These are phyloP conservation scores for Pythium diclinum DNA, from an alignment of 352 stramenopile species.

Conservation along the genomic window DNA sequence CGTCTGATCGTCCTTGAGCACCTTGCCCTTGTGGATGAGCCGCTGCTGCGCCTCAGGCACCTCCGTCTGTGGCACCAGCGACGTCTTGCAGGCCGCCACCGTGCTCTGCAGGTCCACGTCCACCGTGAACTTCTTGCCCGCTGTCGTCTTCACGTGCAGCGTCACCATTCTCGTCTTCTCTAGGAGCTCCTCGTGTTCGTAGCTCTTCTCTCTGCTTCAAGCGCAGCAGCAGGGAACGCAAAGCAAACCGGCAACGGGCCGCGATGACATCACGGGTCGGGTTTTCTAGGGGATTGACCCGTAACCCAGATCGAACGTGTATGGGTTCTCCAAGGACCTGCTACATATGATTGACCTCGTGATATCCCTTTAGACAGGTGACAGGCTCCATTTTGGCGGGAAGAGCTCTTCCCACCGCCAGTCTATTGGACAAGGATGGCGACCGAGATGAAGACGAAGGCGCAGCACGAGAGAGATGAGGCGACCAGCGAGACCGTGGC, in stretches of 20 bases:
- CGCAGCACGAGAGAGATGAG: neutral
- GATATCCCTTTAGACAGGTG: conserved; percentile 10
- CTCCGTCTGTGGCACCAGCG: conserved; percentile 62
- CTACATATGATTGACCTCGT: neutral
- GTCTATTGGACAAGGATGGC: conserved; percentile 4
- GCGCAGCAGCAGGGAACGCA: neutral
- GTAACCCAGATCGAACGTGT: neutral
- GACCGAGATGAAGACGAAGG: conserved; percentile 2
- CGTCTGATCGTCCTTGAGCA: conserved; percentile 88
- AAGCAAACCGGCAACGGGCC: conserved; percentile 4
- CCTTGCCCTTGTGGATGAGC: conserved; percentile 89
- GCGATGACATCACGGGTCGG: conserved; percentile 14
- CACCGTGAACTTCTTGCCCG: conserved; percentile 75
- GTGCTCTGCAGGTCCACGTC: conserved; percentile 67
- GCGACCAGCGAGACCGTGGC: conserved; percentile 5
- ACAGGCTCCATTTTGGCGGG: conserved; percentile 22
- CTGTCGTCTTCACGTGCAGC: conserved; percentile 82
- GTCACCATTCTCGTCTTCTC: conserved; percentile 45
- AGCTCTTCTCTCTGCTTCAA: conserved; percentile 19
- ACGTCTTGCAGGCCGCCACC: conserved; percentile 76
- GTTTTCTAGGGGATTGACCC: neutral
- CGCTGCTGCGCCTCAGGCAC: conserved; percentile 77
- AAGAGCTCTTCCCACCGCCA: conserved; percentile 7
- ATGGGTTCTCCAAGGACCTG: neutral
- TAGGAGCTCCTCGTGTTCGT: conserved; percentile 10